phyloP scores from a whole-genome alignment of 2,329 filamentous ascomycete genomes.

The Fusarium succisae region DNA sequence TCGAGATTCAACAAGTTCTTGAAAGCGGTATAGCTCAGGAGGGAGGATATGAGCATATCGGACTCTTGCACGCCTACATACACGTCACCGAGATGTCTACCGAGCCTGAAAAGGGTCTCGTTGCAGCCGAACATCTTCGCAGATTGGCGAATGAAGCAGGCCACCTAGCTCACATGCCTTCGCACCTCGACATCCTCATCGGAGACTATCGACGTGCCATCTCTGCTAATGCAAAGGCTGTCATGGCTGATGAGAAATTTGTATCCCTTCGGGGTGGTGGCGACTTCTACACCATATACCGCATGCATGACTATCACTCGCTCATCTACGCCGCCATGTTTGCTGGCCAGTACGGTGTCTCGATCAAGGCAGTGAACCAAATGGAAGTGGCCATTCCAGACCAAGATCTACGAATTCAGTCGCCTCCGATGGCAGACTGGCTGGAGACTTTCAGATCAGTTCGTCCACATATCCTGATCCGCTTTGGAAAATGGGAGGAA shows the following conservation, averaged over 20 bases:
- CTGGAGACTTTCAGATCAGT: slow-evolving; percentile 73
- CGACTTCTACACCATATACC: slow-evolving; percentile 79
- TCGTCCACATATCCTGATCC: slow-evolving; percentile 72
- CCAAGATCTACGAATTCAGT: slow-evolving; percentile 53
- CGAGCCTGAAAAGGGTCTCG: slow-evolving; percentile 66
- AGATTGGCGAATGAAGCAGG: slow-evolving; percentile 73
- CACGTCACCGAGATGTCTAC: slow-evolving; percentile 81
- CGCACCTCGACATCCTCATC: slow-evolving; percentile 75
- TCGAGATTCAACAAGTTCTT: slow-evolving; percentile 48
- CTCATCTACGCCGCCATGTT: slow-evolving; percentile 81
- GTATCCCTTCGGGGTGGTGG: slow-evolving; percentile 63
- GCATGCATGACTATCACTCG: slow-evolving; percentile 77
- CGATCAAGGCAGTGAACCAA: slow-evolving; percentile 64
- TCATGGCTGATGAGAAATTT: slow-evolving; percentile 72
- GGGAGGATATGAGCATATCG: slow-evolving; percentile 65
- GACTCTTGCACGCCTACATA: slow-evolving; percentile 78
- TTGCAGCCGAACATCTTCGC: slow-evolving; percentile 68
- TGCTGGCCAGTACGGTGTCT: slow-evolving; percentile 68
- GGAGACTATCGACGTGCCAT: slow-evolving; percentile 75
- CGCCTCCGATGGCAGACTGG: slow-evolving; percentile 79
- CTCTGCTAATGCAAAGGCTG: slow-evolving; percentile 67
- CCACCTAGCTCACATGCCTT: slow-evolving; percentile 78
- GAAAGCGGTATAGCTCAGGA: slow-evolving; percentile 59
- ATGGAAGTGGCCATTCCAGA: slow-evolving; percentile 71
- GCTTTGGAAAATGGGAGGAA: slow-evolving; percentile 76